These are phyloP conservation scores for Trichosporon sp. DNA, from an alignment of 1,284 basidiomycete genomes.

Conservation along the genomic window DNA sequence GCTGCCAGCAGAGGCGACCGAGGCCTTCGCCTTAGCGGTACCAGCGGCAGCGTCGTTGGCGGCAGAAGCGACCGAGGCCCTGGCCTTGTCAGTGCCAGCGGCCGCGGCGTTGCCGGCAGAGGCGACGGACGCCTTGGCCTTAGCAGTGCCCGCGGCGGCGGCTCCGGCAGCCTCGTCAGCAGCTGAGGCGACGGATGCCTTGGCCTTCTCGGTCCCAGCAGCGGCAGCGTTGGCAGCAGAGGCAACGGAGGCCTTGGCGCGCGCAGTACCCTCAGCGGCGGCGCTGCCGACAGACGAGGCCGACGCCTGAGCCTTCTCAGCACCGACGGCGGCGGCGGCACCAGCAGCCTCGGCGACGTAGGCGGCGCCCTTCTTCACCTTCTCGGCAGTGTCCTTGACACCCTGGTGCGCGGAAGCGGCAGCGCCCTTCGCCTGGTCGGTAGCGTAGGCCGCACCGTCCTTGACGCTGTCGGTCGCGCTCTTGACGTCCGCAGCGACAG, in stretches of 20 bases:
- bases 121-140: background rate
- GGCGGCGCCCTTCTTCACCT: background rate
- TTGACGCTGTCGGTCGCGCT: conserved; percentile 10
- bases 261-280: background rate
- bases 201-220: background rate
- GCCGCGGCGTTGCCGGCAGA: too few species aligned
- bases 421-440: background rate
- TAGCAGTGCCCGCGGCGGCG: background rate
- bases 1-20: background rate
- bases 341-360: background rate
- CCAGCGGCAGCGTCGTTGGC: background rate
- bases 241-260: background rate
- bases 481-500: conserved; percentile 3
- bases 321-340: background rate
- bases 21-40: background rate
- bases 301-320: background rate
- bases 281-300: background rate
- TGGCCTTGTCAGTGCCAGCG: background rate
- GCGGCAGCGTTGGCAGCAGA: background rate
- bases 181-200: background rate
- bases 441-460: conserved; percentile 6
- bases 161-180: background rate
- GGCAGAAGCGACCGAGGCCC: too few species aligned
- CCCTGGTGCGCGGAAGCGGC: background rate
- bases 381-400: background rate